Percentiles rank a stretch among this genome's conserved stretches.
These are phyloP conservation scores for Ascochyta koolunga DNA, from an alignment of 2,329 filamentous ascomycete species.

Conservation along the genomic window DNA sequence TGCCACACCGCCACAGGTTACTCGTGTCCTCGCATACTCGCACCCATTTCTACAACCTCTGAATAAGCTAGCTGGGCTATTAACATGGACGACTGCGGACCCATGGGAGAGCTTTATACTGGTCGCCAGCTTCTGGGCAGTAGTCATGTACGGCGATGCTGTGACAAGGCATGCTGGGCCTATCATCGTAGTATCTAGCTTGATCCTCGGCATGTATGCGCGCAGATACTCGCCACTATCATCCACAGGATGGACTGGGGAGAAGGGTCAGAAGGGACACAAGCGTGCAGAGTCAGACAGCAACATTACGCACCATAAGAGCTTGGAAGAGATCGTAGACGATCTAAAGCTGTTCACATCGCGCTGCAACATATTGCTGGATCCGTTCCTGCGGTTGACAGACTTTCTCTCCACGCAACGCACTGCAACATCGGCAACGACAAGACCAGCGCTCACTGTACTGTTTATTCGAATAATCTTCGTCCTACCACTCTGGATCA, in stretches of 20 bases:
- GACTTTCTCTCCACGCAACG: slow-evolving; percentile 92
- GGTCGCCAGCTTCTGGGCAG: slow-evolving; percentile 82
- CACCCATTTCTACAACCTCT: slow-evolving; percentile 91
- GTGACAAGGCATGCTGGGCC: slow-evolving; percentile 84
- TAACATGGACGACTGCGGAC: slow-evolving; percentile 94
- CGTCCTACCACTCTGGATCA: slow-evolving; percentile 86
- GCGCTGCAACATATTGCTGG: slow-evolving; percentile 88
- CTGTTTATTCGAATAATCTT: slow-evolving; percentile 88
- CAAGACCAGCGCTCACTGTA: slow-evolving; percentile 84
- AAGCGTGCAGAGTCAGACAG: slow-evolving; percentile 61
- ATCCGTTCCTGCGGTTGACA: slow-evolving; percentile 85
- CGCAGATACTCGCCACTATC: slow-evolving; percentile 88
- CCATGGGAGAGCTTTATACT: slow-evolving; percentile 97
- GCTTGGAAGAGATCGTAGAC: slow-evolving; percentile 95
- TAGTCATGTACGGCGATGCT: slow-evolving; percentile 83
- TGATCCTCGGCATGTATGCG: slow-evolving; percentile 93
- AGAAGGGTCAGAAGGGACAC: slow-evolving; percentile 62
- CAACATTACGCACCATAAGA: slow-evolving; percentile 84
- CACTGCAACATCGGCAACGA: slow-evolving; percentile 89
- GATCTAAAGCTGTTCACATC: slow-evolving; percentile 89
- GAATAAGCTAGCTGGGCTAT: slow-evolving; percentile 80
- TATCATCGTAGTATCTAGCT: slow-evolving; percentile 74
- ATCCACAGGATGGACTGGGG: slow-evolving; percentile 77
- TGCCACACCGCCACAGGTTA: slow-evolving; percentile 93
- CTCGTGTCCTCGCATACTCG: slow-evolving; percentile 90